phyloP scores from a whole-genome alignment of 495 filamentous ascomycete genomes.

The Penicillium dipodomyicola region DNA sequence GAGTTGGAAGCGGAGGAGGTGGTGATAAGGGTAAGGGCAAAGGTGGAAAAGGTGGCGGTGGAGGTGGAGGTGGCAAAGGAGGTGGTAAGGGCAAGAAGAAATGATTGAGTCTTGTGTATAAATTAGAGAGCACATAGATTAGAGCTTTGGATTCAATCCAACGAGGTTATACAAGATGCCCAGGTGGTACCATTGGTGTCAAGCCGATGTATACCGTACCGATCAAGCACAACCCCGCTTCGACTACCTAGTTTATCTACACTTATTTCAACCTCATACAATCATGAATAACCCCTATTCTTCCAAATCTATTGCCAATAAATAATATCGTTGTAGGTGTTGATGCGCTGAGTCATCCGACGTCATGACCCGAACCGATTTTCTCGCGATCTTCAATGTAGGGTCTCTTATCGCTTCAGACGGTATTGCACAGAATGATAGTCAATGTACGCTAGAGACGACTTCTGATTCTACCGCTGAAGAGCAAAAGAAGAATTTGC shows the following conservation, averaged over 20 bases:
- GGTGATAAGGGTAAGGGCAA: conserved; percentile 48
- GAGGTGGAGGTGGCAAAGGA: conserved; percentile 42
- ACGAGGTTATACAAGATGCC: not conserved
- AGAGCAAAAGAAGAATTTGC: not conserved
- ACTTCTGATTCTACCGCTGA: not conserved
- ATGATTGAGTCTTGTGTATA: conserved; percentile 14
- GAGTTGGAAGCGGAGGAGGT: conserved; percentile 40
- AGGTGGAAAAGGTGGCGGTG: conserved; percentile 40
- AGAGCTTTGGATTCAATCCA: conserved; percentile 4
- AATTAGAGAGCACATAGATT: conserved; percentile 13
- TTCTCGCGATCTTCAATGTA: conserved; percentile 13
- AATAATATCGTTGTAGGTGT: not conserved
- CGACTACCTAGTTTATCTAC: not conserved
- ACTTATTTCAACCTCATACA: not conserved
- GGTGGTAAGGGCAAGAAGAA: conserved; percentile 42
- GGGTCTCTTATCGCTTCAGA: conserved; percentile 2
- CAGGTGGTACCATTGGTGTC: not conserved
- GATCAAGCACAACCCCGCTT: not conserved
- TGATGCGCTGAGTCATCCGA: conserved; percentile 31
- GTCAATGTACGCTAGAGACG: conserved; percentile 14
- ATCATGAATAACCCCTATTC: not conserved
- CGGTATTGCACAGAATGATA: conserved; percentile 17
- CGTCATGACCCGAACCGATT: conserved; percentile 26
- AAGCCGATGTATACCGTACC: not conserved
- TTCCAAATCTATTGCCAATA: not conserved